Evolutionary conservation across 1,284 basidiomycete genomes (phyloP).

Genomic region (Termitomyces sp.): DNA sequence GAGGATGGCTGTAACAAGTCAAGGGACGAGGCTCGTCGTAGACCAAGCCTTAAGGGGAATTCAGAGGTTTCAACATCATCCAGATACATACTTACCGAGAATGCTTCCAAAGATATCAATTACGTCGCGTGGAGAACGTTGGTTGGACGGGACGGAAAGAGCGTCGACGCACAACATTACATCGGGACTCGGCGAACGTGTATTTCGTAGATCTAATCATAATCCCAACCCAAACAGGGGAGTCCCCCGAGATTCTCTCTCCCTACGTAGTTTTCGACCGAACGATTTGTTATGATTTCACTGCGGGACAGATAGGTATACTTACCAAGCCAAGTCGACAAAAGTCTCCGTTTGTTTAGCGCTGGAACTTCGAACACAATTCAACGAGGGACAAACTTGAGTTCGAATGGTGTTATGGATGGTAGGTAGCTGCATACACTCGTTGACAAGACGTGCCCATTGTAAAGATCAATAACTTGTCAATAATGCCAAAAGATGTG

Average conservation of each 20-base stretch:
- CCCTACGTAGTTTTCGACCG: not conserved
- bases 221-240: not conserved
- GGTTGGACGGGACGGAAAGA: slow-evolving; percentile 8
- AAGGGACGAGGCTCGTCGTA: not conserved
- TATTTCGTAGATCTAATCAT: slow-evolving; percentile 8
- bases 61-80: not conserved
- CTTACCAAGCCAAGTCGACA: not conserved
- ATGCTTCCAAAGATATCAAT: not conserved
- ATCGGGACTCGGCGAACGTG: slow-evolving; percentile 10
- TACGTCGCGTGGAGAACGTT: slow-evolving; percentile 7
- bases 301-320: not conserved
- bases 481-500: no score
- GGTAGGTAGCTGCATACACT: no score
- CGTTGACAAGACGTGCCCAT: no score
- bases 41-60: slow-evolving; percentile 5
- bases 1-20: not conserved
- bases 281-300: not conserved
- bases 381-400: no score
- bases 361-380: no score
- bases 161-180: slow-evolving; percentile 4
- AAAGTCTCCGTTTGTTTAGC: not conserved
- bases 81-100: slow-evolving; percentile 1
- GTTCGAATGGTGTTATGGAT: no score
- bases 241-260: not conserved
- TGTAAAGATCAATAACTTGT: no score